Evolutionary conservation across 352 stramenopile species (phyloP).

Genomic region (Phytophthora hybrid): DNA sequence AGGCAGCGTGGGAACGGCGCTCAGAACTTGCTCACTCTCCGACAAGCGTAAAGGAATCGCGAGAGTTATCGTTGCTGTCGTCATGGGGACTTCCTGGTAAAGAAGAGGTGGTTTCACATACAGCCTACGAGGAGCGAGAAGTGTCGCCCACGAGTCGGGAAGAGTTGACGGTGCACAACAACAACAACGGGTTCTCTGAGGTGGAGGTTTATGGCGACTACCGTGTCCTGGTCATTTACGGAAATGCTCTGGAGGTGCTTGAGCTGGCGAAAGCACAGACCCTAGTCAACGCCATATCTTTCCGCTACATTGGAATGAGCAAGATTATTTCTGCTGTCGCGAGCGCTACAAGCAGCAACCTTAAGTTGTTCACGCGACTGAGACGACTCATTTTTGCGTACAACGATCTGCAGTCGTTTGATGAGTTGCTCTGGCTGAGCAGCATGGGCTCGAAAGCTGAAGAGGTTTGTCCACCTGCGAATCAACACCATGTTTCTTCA

Average conservation of each 20-base stretch:
- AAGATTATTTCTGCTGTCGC: constrained; percentile 48
- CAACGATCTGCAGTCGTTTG: constrained; percentile 73
- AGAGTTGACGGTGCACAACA: constrained; percentile 56
- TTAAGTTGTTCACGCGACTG: constrained; percentile 71
- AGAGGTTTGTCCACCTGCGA: constrained; percentile 51
- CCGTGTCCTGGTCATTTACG: constrained; percentile 73
- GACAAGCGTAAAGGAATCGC: constrained; percentile 19
- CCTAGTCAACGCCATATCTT: constrained; percentile 69
- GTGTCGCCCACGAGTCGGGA: constrained; percentile 54
- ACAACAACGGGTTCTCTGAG: constrained; percentile 71
- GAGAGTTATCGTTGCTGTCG: constrained; percentile 15
- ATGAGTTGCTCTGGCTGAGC: constrained; percentile 70
- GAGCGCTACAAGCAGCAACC: constrained; percentile 42
- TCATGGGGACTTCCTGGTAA: constrained; percentile 15
- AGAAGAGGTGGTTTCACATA: constrained; percentile 1
- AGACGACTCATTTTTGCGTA: constrained; percentile 67
- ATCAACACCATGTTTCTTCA: neutral
- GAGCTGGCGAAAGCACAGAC: constrained; percentile 63
- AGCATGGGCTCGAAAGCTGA: constrained; percentile 63
- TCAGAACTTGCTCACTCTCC: constrained; percentile 12
- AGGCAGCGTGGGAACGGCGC: constrained; percentile 46
- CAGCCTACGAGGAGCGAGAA: constrained; percentile 44
- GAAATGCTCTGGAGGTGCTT: constrained; percentile 69
- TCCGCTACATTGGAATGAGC: constrained; percentile 64
- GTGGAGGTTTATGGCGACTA: constrained; percentile 79